Evolutionary conservation across 129 eudicot species (phyloP).

Genomic region (Artemisia annua): DNA sequence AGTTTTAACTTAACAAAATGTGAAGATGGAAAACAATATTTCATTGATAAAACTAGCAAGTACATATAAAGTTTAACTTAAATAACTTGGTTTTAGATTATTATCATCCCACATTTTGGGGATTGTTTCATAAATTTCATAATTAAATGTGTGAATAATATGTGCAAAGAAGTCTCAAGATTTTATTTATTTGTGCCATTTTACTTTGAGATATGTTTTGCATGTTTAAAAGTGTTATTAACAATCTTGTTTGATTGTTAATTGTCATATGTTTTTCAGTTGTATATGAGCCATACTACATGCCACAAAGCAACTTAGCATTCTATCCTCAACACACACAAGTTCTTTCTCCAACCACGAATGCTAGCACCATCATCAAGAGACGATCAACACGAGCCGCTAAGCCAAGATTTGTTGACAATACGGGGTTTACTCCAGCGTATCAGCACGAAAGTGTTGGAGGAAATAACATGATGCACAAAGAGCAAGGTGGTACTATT

Average conservation of each 20-base stretch:
- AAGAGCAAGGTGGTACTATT: background rate
- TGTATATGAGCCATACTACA: constrained; percentile 49
- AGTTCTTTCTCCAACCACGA: constrained; percentile 32
- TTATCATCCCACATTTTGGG: too few species aligned
- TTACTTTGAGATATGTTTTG: too few species aligned
- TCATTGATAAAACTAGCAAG: too few species aligned
- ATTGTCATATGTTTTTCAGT: constrained; percentile 32
- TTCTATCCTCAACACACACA: constrained; percentile 44
- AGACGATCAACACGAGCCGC: constrained; percentile 22
- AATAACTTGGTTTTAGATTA: too few species aligned
- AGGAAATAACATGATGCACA: constrained; percentile 10
- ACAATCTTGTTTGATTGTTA: background rate
- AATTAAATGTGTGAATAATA: too few species aligned
- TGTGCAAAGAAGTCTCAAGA: too few species aligned
- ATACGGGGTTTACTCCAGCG: background rate
- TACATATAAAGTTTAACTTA: too few species aligned
- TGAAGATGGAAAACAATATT: too few species aligned
- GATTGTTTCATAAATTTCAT: too few species aligned
- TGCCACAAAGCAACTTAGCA: constrained; percentile 45
- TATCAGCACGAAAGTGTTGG: constrained; percentile 11
- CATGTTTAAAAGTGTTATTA: too few species aligned
- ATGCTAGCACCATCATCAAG: constrained; percentile 16
- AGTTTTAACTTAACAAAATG: too few species aligned
- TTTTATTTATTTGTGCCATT: too few species aligned
- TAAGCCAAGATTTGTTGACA: background rate